Evolutionary conservation across 768 basidiomycete species (phyloP), one percentile per base, ranked within the genome.

Genomic region (Floccularia luteovirens): DNA sequence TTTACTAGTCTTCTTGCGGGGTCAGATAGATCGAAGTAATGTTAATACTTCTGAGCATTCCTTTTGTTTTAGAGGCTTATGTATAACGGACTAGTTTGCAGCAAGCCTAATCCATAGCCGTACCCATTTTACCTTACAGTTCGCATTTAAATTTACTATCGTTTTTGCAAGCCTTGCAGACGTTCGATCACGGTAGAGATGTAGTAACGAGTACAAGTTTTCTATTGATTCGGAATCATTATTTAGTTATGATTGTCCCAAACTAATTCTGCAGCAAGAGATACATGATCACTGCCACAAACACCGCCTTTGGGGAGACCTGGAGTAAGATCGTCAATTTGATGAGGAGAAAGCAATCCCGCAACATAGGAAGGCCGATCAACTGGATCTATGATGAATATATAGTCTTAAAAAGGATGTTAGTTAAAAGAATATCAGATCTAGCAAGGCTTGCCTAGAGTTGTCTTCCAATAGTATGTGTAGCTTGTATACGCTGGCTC

Each of bases 401-500:
- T 87, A 56, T 97, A 98, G 65, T 96, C 93, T 93, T 5, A 21
- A 37, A n/a, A n/a, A n/a, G n/a, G n/a, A n/a, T n/a, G n/a, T n/a
- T n/a, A n/a, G n/a, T n/a, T n/a, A n/a, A n/a, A n/a, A n/a, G n/a
- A n/a, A n/a, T n/a, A n/a, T n/a, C n/a, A n/a, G n/a, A n/a, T n/a
- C n/a, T n/a, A n/a, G n/a, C n/a, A n/a, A n/a, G n/a, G n/a, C n/a
- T 44, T 49, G 85, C 90, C 90, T 54, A 93, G 55, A 2, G 84
- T 82, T 6, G 82, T 62, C 51, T 85, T 76, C 89, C 90, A 93
- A 52, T 81, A 82, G 57, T 88, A 77, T 0, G 93, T 90, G 52
- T 83, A 94, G 54, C 83, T 88, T 25, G 92, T 93, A 66, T 81
- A 97, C 56, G 77, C 73, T 2, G 91, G 90, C 54, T 93, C 90